Conservation (phyloP, 192 early-diverging fungal species). For the Kickxella alabastrina region DNA sequence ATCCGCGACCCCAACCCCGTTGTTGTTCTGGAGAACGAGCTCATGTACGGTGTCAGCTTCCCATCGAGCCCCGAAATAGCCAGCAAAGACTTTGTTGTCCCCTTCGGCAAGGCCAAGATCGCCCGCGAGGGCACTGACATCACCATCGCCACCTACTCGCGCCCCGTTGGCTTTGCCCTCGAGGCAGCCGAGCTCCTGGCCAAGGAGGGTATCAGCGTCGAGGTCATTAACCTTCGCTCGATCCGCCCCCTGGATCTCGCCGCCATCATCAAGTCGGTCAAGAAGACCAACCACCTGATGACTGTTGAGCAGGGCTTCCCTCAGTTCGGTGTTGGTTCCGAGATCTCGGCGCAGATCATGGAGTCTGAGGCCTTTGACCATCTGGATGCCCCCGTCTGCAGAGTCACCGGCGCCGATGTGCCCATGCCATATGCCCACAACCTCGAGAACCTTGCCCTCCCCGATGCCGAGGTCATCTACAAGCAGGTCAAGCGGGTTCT, state of each 20-base stretch:
- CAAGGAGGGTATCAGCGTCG: slow-evolving; percentile 74
- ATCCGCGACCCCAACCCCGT: slow-evolving; percentile 99
- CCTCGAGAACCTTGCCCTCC: slow-evolving; percentile 86
- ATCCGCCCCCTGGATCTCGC: slow-evolving; percentile 94
- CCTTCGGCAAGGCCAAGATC: slow-evolving; percentile 96
- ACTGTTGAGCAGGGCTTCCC: slow-evolving; percentile 97
- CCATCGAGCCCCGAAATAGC: slow-evolving; percentile 73
- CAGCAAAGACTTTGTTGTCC: slow-evolving; percentile 77
- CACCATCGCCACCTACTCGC: slow-evolving; percentile 93
- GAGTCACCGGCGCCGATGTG: slow-evolving; percentile 94
- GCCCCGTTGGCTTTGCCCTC: slow-evolving; percentile 76
- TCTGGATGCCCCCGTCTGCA: slow-evolving; percentile 89
- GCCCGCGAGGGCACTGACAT: slow-evolving; percentile 78
- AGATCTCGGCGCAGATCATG: slow-evolving; percentile 95
- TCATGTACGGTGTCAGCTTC: slow-evolving; percentile 93
- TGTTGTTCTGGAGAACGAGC: slow-evolving; percentile 93
- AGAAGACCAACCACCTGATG: slow-evolving; percentile 96
- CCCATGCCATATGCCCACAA: slow-evolving; percentile 96
- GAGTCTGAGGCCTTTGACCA: slow-evolving; percentile 95
- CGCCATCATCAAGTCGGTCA: slow-evolving; percentile 86
- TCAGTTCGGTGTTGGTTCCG: slow-evolving; percentile 87
- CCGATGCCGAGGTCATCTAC: slow-evolving; percentile 76
- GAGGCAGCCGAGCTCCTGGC: slow-evolving; percentile 84
- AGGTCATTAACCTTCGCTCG: slow-evolving; percentile 97
- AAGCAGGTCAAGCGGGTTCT: slow-evolving; percentile 69